Base-by-base conservation (phyloP, 306 rosid species). In the Ammopiptanthus mongolicus region DNA sequence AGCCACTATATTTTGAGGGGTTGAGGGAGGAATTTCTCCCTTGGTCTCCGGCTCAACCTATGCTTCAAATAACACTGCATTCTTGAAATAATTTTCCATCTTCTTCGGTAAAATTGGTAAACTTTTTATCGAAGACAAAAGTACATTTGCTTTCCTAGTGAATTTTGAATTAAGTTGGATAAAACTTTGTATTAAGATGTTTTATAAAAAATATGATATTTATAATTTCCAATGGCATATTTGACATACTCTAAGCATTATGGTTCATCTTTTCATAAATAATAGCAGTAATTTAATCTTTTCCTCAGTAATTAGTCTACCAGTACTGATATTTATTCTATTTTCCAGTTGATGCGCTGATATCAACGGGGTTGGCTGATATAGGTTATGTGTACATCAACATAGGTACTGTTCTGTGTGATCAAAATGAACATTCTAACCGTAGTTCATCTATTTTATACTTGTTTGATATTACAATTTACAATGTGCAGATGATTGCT, bases 301-400 rank as follows among this genome's bases (percentile, higher is more conserved):
- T 17, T 25, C 37, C 58, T 67, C 36, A 10, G 51, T 12, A 22
- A 69, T 50, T 48, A 31, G 21, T 42, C 46, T 65, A 37, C 14
- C 71, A 28, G 33, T 75, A 76, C 85, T 80, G 57, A 78, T 70
- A 25, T 79, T 28, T 41, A 42, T 48, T 61, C 78, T 50, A 63
- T 80, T 55, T 82, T 86, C 53, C 96, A 95, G 99, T 97, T 72
- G 97, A 95, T 90, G 99, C 97, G 53, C 90, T 95, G 41, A 21
- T 88, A 73, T 91, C 93, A 12, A 85, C 96, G 17, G 97, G 99
- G 22, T 84, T 95, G 89, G 97, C 97, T 41, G 88, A 90, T 67
- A 84, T 95, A 70, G 99, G 99, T 47, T 95, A 95, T 71, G 88
- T 70, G 23, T 85, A 90, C 12, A 65, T 95, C 79, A 95, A 92